These are phyloP conservation scores for Durusdinium trenchii DNA, from an alignment of 73 alveolate species.

Conservation along the genomic window DNA sequence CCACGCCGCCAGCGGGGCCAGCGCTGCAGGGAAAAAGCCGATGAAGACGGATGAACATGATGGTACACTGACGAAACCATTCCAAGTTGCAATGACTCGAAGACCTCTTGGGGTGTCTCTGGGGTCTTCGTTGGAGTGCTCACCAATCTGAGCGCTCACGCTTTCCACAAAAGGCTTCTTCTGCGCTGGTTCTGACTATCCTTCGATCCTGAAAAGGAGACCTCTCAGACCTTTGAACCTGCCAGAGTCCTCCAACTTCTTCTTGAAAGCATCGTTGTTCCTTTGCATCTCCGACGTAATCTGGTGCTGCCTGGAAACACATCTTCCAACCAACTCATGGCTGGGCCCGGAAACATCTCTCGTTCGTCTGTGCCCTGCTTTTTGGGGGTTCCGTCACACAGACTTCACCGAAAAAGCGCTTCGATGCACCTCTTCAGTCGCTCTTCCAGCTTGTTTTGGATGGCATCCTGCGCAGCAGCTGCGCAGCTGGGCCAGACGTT, in stretches of 20 bases:
- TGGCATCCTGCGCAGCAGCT: conserved; percentile 52
- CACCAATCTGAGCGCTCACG: no score
- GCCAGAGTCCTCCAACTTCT: conserved; percentile 62
- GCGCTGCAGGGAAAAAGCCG: no score
- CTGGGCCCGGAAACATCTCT: neutral
- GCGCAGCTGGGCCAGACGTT: no score
- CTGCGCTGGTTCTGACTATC: neutral
- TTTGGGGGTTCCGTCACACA: neutral
- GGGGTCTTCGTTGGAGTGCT: neutral
- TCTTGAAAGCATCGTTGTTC: conserved; percentile 81
- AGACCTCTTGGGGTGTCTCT: no score
- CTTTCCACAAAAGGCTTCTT: no score
- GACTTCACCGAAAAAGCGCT: neutral
- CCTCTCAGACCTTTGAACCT: neutral
- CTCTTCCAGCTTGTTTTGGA: conserved; percentile 81
- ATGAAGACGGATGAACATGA: no score
- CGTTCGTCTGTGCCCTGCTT: neutral
- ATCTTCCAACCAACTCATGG: neutral
- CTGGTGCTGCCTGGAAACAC: conserved; percentile 44
- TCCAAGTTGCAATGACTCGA: no score
- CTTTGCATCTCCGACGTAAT: conserved; percentile 87
- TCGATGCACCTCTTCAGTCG: conserved; percentile 64
- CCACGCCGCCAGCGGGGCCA: no score
- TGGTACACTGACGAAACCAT: no score
- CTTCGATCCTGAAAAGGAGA: neutral